phyloP scores from a whole-genome alignment of 306 rosid genomes.

The Castanospermum australe region DNA sequence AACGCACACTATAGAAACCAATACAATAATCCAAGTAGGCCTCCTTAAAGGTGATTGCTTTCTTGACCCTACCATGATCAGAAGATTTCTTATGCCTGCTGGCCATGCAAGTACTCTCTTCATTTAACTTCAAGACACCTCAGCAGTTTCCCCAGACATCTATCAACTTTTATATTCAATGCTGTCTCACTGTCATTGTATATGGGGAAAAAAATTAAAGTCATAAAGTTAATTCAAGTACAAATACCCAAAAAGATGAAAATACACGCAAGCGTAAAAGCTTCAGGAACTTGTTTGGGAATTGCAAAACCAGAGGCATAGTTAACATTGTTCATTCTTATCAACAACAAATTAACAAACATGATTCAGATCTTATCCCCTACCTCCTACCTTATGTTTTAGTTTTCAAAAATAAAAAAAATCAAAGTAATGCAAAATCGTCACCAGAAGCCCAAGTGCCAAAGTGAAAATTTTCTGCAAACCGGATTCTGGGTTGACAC shows the following conservation, averaged over 20 bases:
- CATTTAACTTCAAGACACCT: constrained; percentile 38
- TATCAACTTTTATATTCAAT: neutral
- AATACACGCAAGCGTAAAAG: neutral
- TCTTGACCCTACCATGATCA: constrained; percentile 61
- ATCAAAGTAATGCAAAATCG: too few species aligned
- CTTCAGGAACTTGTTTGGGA: neutral
- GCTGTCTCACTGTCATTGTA: neutral
- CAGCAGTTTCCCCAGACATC: constrained; percentile 24
- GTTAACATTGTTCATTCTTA: neutral
- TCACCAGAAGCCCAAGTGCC: too few species aligned
- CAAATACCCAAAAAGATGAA: neutral
- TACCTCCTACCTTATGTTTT: neutral
- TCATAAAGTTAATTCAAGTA: neutral
- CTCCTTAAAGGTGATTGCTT: constrained; percentile 49
- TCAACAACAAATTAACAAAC: neutral
- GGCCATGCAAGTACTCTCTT: constrained; percentile 41
- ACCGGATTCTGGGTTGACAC: neutral
- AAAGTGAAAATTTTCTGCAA: neutral
- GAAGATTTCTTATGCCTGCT: neutral
- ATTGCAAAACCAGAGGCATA: neutral
- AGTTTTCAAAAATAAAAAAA: neutral
- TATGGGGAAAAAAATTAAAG: neutral
- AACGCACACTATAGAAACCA: constrained; percentile 41
- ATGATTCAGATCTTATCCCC: neutral
- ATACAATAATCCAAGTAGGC: constrained; percentile 55